Conservation (phyloP, 2,329 filamentous ascomycete species). For the Aurifilum marmelostoma region DNA sequence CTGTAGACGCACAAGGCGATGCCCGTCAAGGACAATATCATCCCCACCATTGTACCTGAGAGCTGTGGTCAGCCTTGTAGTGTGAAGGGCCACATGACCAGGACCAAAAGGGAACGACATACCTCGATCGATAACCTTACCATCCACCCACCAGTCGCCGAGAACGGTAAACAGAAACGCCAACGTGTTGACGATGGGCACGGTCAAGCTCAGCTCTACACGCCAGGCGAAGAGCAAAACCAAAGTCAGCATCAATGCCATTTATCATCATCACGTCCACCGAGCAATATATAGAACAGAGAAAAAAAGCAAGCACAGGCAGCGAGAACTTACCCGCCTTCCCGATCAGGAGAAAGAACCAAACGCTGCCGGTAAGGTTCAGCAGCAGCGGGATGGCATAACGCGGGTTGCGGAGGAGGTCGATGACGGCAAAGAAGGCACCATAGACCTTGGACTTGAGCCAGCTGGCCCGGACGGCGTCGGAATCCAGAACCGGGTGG, state of each 20-base stretch:
- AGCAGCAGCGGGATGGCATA: conserved; percentile 85
- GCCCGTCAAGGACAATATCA: conserved; percentile 76
- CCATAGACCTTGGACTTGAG: conserved; percentile 64
- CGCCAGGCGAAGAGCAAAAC: too few relatives aligned
- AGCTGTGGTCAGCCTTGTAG: not conserved
- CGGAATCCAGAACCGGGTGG: conserved; percentile 57
- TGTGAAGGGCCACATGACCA: not conserved
- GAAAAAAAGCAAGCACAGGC: not conserved
- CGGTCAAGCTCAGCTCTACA: conserved; percentile 85
- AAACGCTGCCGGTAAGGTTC: conserved; percentile 90
- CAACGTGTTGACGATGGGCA: conserved; percentile 91
- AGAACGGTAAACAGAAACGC: conserved; percentile 96
- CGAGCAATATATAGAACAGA: not conserved
- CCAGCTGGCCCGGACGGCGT: conserved; percentile 59
- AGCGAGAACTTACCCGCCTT: conserved; percentile 56
- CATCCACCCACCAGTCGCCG: conserved; percentile 93
- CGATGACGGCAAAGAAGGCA: conserved; percentile 73
- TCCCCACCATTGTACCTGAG: conserved; percentile 82
- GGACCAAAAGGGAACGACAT: conserved; percentile 39
- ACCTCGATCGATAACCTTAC: conserved; percentile 86
- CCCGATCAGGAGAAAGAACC: conserved; percentile 95
- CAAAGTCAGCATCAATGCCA: too few relatives aligned
- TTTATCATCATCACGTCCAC: not conserved
- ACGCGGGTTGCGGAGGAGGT: conserved; percentile 77
- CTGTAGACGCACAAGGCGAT: conserved; percentile 84